phyloP scores from a whole-genome alignment of 2,329 filamentous ascomycete genomes.

The Claviceps digitariae region DNA sequence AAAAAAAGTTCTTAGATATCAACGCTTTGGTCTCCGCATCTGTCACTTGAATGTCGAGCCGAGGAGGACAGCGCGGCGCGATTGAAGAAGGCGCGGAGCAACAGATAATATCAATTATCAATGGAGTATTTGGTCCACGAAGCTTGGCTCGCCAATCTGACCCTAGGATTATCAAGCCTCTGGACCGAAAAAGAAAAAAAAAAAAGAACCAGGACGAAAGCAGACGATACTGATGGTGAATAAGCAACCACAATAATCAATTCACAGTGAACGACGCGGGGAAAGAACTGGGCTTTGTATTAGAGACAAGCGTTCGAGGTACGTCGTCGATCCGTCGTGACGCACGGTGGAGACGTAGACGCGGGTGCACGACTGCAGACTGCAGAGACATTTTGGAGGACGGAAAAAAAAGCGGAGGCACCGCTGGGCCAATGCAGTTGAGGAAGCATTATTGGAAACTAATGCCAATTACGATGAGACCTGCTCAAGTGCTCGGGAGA shows the following conservation, averaged over 20 bases:
- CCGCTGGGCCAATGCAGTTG: not conserved
- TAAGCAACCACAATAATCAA: not conserved
- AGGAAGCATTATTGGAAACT: not conserved
- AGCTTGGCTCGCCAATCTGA: not conserved
- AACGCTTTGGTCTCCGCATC: no score
- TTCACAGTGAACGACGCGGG: not conserved
- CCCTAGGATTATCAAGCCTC: no score
- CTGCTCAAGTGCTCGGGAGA: not conserved
- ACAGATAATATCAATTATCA: not conserved
- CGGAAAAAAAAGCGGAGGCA: not conserved
- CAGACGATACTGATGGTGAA: not conserved
- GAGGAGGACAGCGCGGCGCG: not conserved
- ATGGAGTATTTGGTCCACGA: not conserved
- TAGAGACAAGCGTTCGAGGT: not conserved
- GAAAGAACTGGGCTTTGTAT: not conserved
- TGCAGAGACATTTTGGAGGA: not conserved
- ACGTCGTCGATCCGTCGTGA: not conserved
- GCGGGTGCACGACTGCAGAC: not conserved
- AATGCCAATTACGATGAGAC: slow-evolving; percentile 1
- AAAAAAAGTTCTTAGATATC: not conserved
- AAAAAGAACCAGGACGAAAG: not conserved
- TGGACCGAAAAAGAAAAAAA: no score
- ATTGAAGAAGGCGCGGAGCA: not conserved
- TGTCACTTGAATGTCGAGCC: not conserved
- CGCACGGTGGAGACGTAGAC: not conserved